Conservation (phyloP, 306 rosid genomes). For the Quercus dentata region DNA sequence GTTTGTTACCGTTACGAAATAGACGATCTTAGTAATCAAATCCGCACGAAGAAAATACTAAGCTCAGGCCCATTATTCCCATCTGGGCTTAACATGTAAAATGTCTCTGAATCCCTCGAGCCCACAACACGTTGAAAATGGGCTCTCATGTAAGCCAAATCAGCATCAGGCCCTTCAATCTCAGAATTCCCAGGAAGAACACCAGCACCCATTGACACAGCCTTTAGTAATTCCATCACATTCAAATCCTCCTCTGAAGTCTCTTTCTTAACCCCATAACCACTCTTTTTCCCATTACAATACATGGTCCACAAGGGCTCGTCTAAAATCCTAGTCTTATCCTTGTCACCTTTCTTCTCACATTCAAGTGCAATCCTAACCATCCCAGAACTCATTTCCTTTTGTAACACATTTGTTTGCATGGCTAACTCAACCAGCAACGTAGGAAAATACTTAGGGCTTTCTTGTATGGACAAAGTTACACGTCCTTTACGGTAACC, state of each 20-base stretch:
- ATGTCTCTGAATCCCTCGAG: conserved; percentile 67
- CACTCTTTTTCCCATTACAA: conserved; percentile 76
- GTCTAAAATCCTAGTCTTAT: conserved; percentile 45
- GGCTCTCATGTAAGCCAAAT: conserved; percentile 63
- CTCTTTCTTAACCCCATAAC: conserved; percentile 68
- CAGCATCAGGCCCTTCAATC: conserved; percentile 43
- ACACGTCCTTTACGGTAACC: conserved; percentile 74
- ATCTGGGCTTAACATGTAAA: conserved; percentile 83
- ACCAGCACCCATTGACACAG: conserved; percentile 83
- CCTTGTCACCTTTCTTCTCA: conserved; percentile 63
- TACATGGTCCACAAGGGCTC: conserved; percentile 77
- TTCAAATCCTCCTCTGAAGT: conserved; percentile 57
- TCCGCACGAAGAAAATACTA: conserved; percentile 71
- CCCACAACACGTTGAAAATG: conserved; percentile 70
- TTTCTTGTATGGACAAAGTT: conserved; percentile 62
- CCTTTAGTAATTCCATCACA: conserved; percentile 68
- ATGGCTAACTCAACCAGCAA: conserved; percentile 62
- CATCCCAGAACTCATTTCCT: conserved; percentile 69
- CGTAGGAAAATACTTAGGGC: conserved; percentile 44
- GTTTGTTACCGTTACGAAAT: too few species aligned
- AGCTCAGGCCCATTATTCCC: conserved; percentile 72
- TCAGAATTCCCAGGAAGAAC: conserved; percentile 54
- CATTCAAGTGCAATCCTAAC: conserved; percentile 77
- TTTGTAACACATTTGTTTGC: conserved; percentile 57
- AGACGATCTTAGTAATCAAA: conserved; percentile 10